These are phyloP conservation scores for Ceriops tagal DNA, from an alignment of 345 rosid genomes.

Conservation along the genomic window DNA sequence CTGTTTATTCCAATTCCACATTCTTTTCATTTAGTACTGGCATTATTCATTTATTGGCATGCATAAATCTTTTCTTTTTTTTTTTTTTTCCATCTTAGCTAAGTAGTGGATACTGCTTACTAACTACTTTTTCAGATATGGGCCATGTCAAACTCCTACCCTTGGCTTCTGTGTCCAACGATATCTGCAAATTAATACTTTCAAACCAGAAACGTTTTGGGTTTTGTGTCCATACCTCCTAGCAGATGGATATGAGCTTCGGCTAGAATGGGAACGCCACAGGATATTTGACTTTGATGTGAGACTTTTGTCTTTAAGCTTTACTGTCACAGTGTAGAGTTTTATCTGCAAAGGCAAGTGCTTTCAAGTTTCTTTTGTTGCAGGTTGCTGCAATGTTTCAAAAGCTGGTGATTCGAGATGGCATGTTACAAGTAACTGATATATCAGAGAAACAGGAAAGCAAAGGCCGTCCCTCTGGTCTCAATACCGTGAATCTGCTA, in stretches of 20 bases:
- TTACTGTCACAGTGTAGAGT: neutral
- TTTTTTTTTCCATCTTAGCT: neutral
- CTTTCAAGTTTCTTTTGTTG: slow-evolving; percentile 19
- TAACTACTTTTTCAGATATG: slow-evolving; percentile 63
- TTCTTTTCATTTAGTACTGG: neutral
- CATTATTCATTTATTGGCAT: neutral
- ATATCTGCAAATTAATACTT: slow-evolving; percentile 81
- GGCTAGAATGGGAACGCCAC: slow-evolving; percentile 89
- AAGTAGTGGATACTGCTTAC: slow-evolving; percentile 12
- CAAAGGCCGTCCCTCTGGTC: slow-evolving; percentile 84
- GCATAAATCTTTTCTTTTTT: neutral
- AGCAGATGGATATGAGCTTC: slow-evolving; percentile 71
- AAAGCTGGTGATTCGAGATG: slow-evolving; percentile 65
- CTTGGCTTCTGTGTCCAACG: slow-evolving; percentile 97
- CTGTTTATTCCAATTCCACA: neutral
- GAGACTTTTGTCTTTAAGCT: slow-evolving; percentile 29
- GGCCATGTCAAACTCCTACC: slow-evolving; percentile 96
- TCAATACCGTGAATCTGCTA: slow-evolving; percentile 87
- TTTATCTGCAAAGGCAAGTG: slow-evolving; percentile 1
- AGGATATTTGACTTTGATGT: slow-evolving; percentile 85
- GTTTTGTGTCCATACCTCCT: slow-evolving; percentile 54
- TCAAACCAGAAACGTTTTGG: slow-evolving; percentile 91
- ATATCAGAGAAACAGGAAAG: slow-evolving; percentile 75
- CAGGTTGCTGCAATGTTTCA: slow-evolving; percentile 84
- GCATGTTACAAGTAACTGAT: slow-evolving; percentile 61